Conservation (phyloP, 805 yeast species). For the Hanseniaspora taiwanica region DNA sequence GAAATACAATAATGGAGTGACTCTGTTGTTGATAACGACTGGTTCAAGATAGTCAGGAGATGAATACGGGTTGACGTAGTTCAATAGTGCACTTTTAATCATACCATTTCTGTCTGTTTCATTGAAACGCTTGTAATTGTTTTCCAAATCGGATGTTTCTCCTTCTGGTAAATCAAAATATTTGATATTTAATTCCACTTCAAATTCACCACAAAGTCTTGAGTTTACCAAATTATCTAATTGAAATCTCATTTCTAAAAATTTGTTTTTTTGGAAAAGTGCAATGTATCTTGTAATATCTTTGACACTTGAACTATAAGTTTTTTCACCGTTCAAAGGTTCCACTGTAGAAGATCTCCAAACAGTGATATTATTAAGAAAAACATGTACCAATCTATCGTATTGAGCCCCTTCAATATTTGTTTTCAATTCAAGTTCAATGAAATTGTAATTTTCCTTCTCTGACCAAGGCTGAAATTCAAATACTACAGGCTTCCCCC, state of each 20-base stretch:
- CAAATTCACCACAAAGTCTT: conserved; percentile 47
- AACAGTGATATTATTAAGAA: conserved; percentile 46
- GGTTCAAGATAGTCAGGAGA: conserved; percentile 9
- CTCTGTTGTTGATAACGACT: conserved; percentile 9
- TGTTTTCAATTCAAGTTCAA: conserved; percentile 39
- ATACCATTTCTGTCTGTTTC: conserved; percentile 9
- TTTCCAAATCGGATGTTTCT: conserved; percentile 2
- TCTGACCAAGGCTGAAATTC: conserved; percentile 33
- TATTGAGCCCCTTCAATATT: conserved; percentile 47
- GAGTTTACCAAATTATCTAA: conserved; percentile 50
- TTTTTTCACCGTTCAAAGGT: conserved; percentile 37
- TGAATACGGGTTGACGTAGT: conserved; percentile 7
- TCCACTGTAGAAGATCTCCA: conserved; percentile 85
- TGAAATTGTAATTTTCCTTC: conserved; percentile 34
- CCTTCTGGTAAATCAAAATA: conserved; percentile 30
- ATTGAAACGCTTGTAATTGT: conserved; percentile 4
- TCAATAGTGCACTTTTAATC: conserved; percentile 2
- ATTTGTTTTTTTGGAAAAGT: conserved; percentile 28
- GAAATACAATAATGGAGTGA: conserved; percentile 34
- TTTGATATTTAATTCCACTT: conserved; percentile 35
- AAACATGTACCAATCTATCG: conserved; percentile 53
- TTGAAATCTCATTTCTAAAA: conserved; percentile 36
- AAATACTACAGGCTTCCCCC: conserved; percentile 41
- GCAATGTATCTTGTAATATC: conserved; percentile 47
- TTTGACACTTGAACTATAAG: conserved; percentile 39